Percentiles rank a stretch among this genome's conserved stretches.
Evolutionary conservation across 2,329 filamentous ascomycete species (phyloP).

Genomic region (Metarhizium robertsii): DNA sequence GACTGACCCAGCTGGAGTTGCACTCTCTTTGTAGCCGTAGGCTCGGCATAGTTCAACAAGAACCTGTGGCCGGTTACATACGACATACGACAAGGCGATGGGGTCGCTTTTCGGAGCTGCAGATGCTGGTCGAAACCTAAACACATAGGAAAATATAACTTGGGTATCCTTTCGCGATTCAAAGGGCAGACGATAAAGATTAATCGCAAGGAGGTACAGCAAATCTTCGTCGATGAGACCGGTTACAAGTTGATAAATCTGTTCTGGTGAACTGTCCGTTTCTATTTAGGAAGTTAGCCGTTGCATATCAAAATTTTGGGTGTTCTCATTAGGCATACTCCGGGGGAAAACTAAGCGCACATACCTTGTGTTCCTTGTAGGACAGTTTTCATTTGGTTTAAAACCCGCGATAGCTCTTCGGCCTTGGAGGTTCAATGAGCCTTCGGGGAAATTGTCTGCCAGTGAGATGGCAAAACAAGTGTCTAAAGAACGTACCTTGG

Average conservation of each 20-base stretch:
- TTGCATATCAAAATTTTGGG: not conserved
- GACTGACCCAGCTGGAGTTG: constrained; percentile 83
- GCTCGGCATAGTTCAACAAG: constrained; percentile 81
- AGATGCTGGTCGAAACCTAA: constrained; percentile 72
- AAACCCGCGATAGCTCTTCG: constrained; percentile 78
- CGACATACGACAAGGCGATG: constrained; percentile 79
- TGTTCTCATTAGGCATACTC: not conserved
- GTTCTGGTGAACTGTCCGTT: constrained; percentile 74
- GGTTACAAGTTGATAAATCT: constrained; percentile 77
- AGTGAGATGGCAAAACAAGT: not conserved
- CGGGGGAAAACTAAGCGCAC: constrained; percentile 8
- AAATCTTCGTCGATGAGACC: constrained; percentile 84
- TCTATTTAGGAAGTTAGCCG: constrained; percentile 41
- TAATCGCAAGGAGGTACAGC: constrained; percentile 71
- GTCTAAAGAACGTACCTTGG: constrained; percentile 30
- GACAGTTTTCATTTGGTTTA: constrained; percentile 84
- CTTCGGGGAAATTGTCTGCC: constrained; percentile 11
- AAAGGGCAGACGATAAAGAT: constrained; percentile 81
- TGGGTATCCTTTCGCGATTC: constrained; percentile 94
- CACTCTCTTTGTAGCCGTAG: constrained; percentile 84
- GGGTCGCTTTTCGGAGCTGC: constrained; percentile 63
- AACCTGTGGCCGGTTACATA: constrained; percentile 77
- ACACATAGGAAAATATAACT: constrained; percentile 89
- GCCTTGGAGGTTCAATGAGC: constrained; percentile 38
- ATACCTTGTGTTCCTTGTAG: constrained; percentile 88